These are phyloP conservation scores for Brassica cretica DNA, from an alignment of 345 rosid genomes.

Conservation along the genomic window DNA sequence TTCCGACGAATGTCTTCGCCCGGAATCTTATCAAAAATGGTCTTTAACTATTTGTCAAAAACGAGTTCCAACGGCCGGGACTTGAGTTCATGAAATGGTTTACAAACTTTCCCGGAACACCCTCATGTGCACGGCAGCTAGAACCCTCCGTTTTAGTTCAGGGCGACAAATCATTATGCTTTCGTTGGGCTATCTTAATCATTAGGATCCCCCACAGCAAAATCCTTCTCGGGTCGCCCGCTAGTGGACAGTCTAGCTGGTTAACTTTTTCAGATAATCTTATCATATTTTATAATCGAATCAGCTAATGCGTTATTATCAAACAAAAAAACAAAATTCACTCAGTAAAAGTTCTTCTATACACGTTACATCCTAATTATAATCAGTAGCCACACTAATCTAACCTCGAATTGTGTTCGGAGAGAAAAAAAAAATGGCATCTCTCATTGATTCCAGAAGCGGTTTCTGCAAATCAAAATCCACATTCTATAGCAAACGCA, in stretches of 20 bases:
- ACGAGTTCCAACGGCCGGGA: too few species aligned
- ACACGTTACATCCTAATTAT: not conserved
- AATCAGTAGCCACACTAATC: not conserved
- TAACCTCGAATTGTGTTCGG: not conserved
- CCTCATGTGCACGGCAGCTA: not conserved
- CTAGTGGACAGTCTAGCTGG: not conserved
- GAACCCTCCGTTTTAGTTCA: too few species aligned
- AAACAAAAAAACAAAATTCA: not conserved
- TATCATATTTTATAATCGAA: not conserved
- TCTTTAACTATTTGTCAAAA: too few species aligned
- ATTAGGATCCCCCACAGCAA: not conserved
- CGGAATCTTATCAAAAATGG: too few species aligned
- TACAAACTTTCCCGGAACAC: not conserved
- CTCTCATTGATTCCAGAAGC: slow-evolving; percentile 39
- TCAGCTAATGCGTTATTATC: not conserved
- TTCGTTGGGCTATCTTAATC: not conserved
- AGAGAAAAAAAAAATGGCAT: not conserved
- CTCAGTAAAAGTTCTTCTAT: not conserved
- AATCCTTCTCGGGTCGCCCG: not conserved
- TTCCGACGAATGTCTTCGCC: too few species aligned
- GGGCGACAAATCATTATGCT: not conserved
- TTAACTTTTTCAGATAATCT: too few species aligned
- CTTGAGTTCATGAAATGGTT: not conserved
- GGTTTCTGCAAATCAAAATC: slow-evolving; percentile 62
- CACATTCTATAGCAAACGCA: slow-evolving; percentile 69